Conservation (phyloP, 2,329 filamentous ascomycete genomes). For the Pseudogymnoascus sp. region DNA sequence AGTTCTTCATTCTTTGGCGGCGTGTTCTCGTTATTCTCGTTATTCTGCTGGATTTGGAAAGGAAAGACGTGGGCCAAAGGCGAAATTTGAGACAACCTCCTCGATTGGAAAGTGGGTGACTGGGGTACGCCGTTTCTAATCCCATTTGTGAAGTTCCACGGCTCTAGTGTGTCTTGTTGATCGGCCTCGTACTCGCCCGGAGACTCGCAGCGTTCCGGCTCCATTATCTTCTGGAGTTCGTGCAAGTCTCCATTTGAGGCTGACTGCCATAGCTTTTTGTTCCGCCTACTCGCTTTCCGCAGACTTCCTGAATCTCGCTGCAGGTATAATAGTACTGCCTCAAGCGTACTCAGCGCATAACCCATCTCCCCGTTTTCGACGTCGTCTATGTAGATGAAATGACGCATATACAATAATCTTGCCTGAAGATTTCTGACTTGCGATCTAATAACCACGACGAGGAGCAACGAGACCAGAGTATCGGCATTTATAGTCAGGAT, state of each 20-base stretch:
- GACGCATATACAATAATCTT: constrained; percentile 85
- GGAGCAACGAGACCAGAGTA: constrained; percentile 79
- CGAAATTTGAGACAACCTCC: constrained; percentile 24
- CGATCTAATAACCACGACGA: constrained; percentile 87
- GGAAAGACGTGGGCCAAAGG: constrained; percentile 79
- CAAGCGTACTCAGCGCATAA: constrained; percentile 91
- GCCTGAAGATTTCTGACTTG: constrained; percentile 83
- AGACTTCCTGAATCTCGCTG: constrained; percentile 73
- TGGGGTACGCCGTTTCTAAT: neutral
- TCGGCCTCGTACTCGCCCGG: constrained; percentile 32
- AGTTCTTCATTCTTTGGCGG: constrained; percentile 23
- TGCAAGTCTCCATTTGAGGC: constrained; percentile 67
- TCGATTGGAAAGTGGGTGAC: neutral
- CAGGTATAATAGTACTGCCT: constrained; percentile 86
- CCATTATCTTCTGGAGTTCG: constrained; percentile 70
- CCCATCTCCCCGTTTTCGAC: constrained; percentile 94
- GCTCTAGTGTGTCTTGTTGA: neutral
- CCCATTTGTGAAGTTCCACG: constrained; percentile 6
- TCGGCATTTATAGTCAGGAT: constrained; percentile 68
- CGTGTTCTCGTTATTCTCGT: constrained; percentile 24
- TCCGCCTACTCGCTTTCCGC: constrained; percentile 75
- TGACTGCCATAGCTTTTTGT: constrained; percentile 82
- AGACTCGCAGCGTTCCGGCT: constrained; percentile 46
- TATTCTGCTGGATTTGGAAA: constrained; percentile 58
- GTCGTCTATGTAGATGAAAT: constrained; percentile 97